These are phyloP conservation scores for Pseudoscleropodium purum DNA, from an alignment of 225 moss, liverwort and hornwort genomes.

Conservation along the genomic window DNA sequence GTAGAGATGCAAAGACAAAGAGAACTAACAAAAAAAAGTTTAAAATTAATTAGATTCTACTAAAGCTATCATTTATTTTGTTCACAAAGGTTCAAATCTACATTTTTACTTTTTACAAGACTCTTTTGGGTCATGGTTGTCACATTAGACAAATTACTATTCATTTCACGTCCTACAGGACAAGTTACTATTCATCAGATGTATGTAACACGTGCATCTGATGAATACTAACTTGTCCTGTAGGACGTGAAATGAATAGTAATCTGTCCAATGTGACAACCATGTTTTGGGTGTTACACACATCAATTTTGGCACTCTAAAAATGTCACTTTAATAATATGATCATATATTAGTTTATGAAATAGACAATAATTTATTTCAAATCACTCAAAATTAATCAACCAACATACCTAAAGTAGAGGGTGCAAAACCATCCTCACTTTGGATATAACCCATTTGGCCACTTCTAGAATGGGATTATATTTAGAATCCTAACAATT, in stretches of 20 bases:
- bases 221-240: too few relatives aligned
- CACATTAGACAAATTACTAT: too few relatives aligned
- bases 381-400: neutral
- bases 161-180: too few relatives aligned
- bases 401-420: neutral
- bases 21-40: neutral
- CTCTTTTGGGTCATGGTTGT: too few relatives aligned
- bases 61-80: neutral
- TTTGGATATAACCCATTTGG: neutral
- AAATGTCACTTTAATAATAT: neutral
- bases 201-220: too few relatives aligned
- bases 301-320: neutral
- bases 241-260: too few relatives aligned
- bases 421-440: accelerated
- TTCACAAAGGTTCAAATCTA: neutral
- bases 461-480: neutral
- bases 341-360: neutral
- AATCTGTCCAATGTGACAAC: too few relatives aligned
- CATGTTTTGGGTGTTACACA: too few relatives aligned
- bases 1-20: neutral
- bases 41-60: neutral
- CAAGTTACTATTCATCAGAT: too few relatives aligned
- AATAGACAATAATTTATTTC: neutral
- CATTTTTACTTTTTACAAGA: neutral
- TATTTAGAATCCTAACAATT: neutral